Evolutionary conservation across 2,329 filamentous ascomycete species (phyloP), one percentile per base, ranked within the genome.

Genomic region (Alternaria incomplexa): DNA sequence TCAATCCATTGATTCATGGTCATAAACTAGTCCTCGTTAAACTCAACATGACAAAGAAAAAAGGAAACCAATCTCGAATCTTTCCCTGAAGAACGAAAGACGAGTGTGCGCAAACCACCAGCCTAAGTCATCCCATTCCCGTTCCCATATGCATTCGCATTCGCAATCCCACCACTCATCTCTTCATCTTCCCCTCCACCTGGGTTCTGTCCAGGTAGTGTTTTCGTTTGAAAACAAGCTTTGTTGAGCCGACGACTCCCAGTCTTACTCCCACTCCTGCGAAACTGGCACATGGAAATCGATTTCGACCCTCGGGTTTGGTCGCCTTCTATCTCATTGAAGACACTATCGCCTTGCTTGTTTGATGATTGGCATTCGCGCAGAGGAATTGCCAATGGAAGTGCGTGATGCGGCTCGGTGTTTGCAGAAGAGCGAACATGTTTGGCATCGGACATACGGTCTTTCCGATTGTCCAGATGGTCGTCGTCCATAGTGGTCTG

Each of bases 351-450:
- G 26, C 69, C 72, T 67, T 75, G 64, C 58, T 72, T 71, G 43
- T 66, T 64, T 36, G 72, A 61, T 66, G 63, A 74, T 54, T 73
- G 70, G 20, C 64, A 67, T 50, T 71, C 53, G 48, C 67, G 67
- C 10, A 71, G 62, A 50, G 58, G 58, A 13, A 51, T 62, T 2
- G 56, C 52, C 26, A 51, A 59, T 13, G 40, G 25, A 12, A 17
- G 40, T 46, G 25, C 48, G 32, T 10, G 12, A 28, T 51, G 58
- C 26, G 44, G 46, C 25, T 61, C 53, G 8, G 53, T 26, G 6
- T 5, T 23, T 12, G 4, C n/a, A 17, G 15, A 26, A 32, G 10
- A 28, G 10, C 28, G 6, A 10, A 22, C 26, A 13, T 13, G 44
- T 2, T 9, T n/a, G 22, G 28, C 17, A 48, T 32, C 6, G 28